Evolutionary conservation across 208 protist species (phyloP), one percentile per base, ranked within the genome.

Genomic region (Leishmania major): DNA sequence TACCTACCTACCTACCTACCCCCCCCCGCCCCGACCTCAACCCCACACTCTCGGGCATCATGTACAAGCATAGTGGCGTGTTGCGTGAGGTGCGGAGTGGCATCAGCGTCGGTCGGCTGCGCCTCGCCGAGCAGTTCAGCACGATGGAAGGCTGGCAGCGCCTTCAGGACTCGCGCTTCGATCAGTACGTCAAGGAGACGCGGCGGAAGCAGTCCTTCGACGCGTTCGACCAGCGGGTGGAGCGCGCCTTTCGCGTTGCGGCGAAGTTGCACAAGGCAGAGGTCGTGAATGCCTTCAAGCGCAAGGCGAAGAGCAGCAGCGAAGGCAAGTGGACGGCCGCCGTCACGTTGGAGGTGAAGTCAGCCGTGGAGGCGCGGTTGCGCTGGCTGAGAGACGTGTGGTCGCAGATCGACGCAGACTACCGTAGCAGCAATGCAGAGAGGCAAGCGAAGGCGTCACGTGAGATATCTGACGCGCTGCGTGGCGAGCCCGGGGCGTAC

Each of bases 381-480:
- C 69, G 57, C 3, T 97, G 95, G 93, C 82, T 97, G 62, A 90
- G 93, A 25, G 95, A 97, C 40, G 95, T 97, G 67, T 97, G 93
- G 92, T 64, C 95, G 70, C 93, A 96, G 87, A 88, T 97, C 47
- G 95, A 97, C 73, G 91, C 95, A 15, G 95, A 97, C 83, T 97
- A 97, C 84, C 91, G 95, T 64, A 93, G 92, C 83, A 80, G 77
- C 62, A 90, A 96, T 80, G 37, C 83, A 13, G 80, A 79, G 49
- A 89, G 93, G 71, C 91, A 96, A 82, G 86, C 82, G 22, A 88
- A 73, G 35, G 95, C 95, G 22, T 91, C 93, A 28, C 77, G 88
- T 19, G 93, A 97, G 82, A 96, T 97, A 74, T 88, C 89, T 1
- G 88, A 89, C 22, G 90, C 95, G 1, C 86, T 96, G 81, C 84